Percentiles rank a stretch among this genome's conserved stretches.
Conservation (phyloP, 352 stramenopile species). For the Blastocystis sp. region DNA sequence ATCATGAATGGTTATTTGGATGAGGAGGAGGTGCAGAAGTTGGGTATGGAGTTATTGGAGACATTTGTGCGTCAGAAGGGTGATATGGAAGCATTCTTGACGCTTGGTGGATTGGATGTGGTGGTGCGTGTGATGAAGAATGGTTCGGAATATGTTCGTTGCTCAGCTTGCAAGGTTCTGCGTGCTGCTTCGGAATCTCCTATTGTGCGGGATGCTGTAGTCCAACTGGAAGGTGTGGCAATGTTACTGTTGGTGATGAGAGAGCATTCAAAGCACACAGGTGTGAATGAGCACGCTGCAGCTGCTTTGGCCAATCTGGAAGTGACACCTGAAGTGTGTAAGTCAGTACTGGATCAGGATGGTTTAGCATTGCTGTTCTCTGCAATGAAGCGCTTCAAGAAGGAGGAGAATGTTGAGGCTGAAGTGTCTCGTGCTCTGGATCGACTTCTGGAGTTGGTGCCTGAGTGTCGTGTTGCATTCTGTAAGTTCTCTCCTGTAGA, state of each 20-base stretch:
- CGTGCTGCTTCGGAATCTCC: slow-evolving; percentile 11
- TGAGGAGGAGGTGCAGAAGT: slow-evolving; percentile 40
- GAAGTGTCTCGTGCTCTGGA: slow-evolving; percentile 25
- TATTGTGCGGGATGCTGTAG: slow-evolving; percentile 28
- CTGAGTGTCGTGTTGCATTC: background rate
- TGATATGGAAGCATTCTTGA: slow-evolving; percentile 54
- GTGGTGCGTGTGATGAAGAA: slow-evolving; percentile 34
- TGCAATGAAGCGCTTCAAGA: slow-evolving; percentile 38
- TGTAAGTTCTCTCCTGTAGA: slow-evolving; percentile 26
- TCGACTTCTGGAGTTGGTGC: slow-evolving; percentile 8
- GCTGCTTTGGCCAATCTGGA: slow-evolving; percentile 20
- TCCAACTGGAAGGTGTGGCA: slow-evolving; percentile 50
- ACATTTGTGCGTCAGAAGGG: slow-evolving; percentile 38
- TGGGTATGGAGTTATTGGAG: slow-evolving; percentile 56
- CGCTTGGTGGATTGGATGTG: slow-evolving; percentile 45
- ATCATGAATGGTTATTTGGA: slow-evolving; percentile 58
- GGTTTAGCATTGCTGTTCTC: slow-evolving; percentile 32
- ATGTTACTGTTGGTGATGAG: slow-evolving; percentile 55
- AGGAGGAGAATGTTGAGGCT: slow-evolving; percentile 9
- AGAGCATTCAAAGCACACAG: slow-evolving; percentile 21
- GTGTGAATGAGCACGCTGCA: slow-evolving; percentile 12
- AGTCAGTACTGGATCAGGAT: background rate
- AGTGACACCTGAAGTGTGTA: slow-evolving; percentile 18
- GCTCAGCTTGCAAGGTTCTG: slow-evolving; percentile 40
- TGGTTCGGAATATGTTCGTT: slow-evolving; percentile 30